These are phyloP conservation scores for Oropetium thomaeum DNA, from an alignment of 176 grass and related monocot genomes.

Conservation along the genomic window DNA sequence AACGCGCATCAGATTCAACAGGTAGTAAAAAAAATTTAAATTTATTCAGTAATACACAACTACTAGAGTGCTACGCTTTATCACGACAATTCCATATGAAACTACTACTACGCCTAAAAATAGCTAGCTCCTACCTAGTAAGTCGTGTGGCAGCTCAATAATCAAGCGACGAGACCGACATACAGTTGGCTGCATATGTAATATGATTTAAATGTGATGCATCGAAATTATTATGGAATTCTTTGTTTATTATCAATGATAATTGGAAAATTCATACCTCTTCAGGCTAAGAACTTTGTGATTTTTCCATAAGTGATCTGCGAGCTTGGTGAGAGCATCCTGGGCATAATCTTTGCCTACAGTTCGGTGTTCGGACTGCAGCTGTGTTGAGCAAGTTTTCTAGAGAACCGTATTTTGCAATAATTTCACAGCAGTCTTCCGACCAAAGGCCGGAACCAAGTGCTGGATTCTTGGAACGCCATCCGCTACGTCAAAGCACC, in stretches of 20 bases:
- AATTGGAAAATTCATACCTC: conserved; percentile 39
- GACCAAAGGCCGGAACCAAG: conserved; percentile 73
- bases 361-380: conserved; percentile 58
- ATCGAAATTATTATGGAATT: background rate
- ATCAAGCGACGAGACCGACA: too few species aligned
- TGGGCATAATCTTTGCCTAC: conserved; percentile 91
- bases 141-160: too few species aligned
- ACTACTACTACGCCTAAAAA: too few species aligned
- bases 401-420: conserved; percentile 78
- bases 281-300: conserved; percentile 82
- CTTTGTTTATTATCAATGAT: background rate
- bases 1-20: too few species aligned
- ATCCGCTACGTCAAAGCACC: conserved; percentile 93
- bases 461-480: conserved; percentile 94
- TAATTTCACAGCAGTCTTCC: conserved; percentile 84
- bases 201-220: background rate
- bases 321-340: conserved; percentile 73
- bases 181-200: background rate
- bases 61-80: too few species aligned
- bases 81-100: too few species aligned
- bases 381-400: conserved; percentile 85
- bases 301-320: conserved; percentile 83
- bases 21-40: too few species aligned
- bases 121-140: too few species aligned
- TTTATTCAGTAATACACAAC: too few species aligned